phyloP scores from a whole-genome alignment of 768 basidiomycete genomes.

The Tricholoma bakamatsutake region DNA sequence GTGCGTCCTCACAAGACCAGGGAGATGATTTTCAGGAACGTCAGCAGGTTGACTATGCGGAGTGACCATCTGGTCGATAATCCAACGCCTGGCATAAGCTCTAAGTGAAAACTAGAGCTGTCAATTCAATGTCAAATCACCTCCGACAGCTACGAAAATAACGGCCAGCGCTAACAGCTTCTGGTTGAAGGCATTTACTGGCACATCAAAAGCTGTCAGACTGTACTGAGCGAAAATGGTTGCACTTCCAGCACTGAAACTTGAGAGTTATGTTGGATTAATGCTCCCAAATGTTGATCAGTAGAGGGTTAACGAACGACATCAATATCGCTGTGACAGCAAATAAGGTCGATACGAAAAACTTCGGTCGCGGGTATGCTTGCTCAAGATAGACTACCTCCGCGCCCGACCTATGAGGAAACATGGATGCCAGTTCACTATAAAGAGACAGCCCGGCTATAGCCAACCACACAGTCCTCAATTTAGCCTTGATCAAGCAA shows the following conservation, averaged over 20 bases:
- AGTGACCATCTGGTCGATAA: conserved; percentile 32
- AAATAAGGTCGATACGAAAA: conserved; percentile 38
- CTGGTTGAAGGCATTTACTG: conserved; percentile 23
- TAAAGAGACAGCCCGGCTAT: conserved; percentile 32
- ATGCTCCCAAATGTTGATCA: neutral
- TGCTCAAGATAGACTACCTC: conserved; percentile 45
- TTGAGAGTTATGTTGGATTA: conserved; percentile 5
- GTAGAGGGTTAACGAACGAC: conserved; percentile 20
- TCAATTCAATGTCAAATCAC: conserved; percentile 1
- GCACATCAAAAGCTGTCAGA: conserved; percentile 25
- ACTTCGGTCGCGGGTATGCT: conserved; percentile 38
- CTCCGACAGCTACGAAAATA: conserved; percentile 20
- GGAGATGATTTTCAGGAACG: conserved; percentile 24
- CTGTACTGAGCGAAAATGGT: conserved; percentile 35
- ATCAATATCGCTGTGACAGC: conserved; percentile 32
- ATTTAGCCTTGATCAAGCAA: neutral
- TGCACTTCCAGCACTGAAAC: conserved; percentile 28
- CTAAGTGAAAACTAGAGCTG: neutral
- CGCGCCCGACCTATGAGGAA: conserved; percentile 42
- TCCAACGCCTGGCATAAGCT: conserved; percentile 20
- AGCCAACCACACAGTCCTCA: neutral
- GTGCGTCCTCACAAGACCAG: conserved; percentile 23
- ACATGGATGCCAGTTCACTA: conserved; percentile 41
- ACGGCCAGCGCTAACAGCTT: conserved; percentile 20
- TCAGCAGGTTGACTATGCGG: conserved; percentile 25